Evolutionary conservation across 2,329 filamentous ascomycete genomes (phyloP).

Genomic region (Torrubiella hemipterigena): DNA sequence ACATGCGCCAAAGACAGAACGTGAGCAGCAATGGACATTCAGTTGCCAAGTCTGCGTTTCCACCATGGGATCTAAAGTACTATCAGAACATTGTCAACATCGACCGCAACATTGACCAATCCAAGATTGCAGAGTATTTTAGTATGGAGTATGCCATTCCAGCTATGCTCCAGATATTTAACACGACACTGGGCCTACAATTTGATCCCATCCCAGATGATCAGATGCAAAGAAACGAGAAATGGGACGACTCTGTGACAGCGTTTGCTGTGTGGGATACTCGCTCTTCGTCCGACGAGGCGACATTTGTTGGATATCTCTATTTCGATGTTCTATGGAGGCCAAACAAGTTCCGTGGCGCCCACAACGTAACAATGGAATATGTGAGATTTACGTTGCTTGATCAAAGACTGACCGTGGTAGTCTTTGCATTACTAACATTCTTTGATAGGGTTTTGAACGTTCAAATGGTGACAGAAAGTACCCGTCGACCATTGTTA

Average conservation of each 20-base stretch:
- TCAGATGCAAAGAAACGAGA: neutral
- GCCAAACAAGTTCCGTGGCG: slow-evolving; percentile 1
- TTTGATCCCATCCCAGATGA: neutral
- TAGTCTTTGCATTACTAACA: no score
- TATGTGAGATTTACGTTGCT: slow-evolving; percentile 1
- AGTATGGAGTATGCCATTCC: neutral
- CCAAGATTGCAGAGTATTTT: neutral
- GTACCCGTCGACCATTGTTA: neutral
- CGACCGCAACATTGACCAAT: neutral
- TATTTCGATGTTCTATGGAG: slow-evolving; percentile 1
- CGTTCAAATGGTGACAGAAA: neutral
- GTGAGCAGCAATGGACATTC: neutral
- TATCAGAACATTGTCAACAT: neutral
- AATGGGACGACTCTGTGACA: slow-evolving; percentile 1
- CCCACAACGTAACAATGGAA: slow-evolving; percentile 1
- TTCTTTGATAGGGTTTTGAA: neutral
- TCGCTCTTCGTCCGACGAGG: neutral
- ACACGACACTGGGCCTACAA: neutral
- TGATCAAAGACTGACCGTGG: neutral
- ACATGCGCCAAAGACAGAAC: neutral
- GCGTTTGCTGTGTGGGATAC: slow-evolving; percentile 2
- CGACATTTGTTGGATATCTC: slow-evolving; percentile 1
- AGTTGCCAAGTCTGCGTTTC: neutral
- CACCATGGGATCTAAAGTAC: slow-evolving; percentile 1
- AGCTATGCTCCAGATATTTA: slow-evolving; percentile 1